Conservation (phyloP, 2,329 filamentous ascomycete genomes). For the Dothistroma pini region DNA sequence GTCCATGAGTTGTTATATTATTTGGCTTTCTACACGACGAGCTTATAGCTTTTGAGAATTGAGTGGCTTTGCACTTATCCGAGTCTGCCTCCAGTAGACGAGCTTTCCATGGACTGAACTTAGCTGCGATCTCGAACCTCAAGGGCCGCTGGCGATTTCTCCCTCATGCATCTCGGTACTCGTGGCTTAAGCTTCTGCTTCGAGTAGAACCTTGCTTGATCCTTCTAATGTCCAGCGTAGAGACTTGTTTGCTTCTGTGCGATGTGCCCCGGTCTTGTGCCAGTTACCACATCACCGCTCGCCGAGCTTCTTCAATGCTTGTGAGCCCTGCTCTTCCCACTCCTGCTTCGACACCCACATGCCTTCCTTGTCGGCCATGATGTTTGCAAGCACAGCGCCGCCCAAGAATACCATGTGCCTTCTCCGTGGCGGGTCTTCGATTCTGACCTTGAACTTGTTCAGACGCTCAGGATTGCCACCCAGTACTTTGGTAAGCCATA, state of each 20-base stretch:
- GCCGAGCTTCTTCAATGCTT: constrained; percentile 86
- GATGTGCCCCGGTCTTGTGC: neutral
- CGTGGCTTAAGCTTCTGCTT: neutral
- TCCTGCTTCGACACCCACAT: constrained; percentile 99
- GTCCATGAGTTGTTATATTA: neutral
- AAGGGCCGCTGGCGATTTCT: neutral
- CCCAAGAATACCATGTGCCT: constrained; percentile 99
- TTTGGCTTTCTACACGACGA: neutral
- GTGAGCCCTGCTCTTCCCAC: constrained; percentile 88
- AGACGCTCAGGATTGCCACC: constrained; percentile 88
- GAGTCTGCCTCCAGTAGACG: neutral
- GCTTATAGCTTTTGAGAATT: neutral
- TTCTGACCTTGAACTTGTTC: constrained; percentile 98
- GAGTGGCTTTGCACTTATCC: neutral
- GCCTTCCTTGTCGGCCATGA: constrained; percentile 97
- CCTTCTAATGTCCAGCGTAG: neutral
- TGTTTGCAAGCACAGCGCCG: constrained; percentile 92
- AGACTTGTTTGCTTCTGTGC: neutral
- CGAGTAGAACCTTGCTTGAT: neutral
- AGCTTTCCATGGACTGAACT: neutral
- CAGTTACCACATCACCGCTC: constrained; percentile 59
- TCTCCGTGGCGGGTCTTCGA: constrained; percentile 93
- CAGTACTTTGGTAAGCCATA: constrained; percentile 92
- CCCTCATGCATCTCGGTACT: neutral
- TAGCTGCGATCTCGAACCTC: neutral